Conservation (phyloP, 352 stramenopile genomes). For the Blastocystis sp. region DNA sequence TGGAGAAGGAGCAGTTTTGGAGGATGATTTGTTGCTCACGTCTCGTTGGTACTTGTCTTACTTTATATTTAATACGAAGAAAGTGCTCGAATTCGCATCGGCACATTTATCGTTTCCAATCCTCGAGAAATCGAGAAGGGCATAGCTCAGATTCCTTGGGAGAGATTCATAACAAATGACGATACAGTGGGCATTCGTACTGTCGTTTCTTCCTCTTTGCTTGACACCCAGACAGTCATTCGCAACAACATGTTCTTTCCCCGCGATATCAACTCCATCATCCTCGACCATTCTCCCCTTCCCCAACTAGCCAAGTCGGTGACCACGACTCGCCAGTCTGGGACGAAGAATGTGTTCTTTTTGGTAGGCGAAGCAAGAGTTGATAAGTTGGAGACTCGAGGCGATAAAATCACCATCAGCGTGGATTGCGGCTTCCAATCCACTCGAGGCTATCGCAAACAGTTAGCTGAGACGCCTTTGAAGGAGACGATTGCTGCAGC, state of each 20-base stretch:
- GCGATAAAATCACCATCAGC: conserved; percentile 41
- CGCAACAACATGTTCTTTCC: conserved; percentile 60
- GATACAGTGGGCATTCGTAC: neutral
- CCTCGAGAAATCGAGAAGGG: neutral
- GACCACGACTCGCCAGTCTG: neutral
- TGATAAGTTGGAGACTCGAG: neutral
- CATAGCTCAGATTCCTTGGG: conserved; percentile 20
- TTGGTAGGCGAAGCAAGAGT: neutral
- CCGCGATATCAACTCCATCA: conserved; percentile 31
- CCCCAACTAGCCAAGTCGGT: neutral
- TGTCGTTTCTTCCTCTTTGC: neutral
- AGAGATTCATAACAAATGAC: conserved; percentile 34
- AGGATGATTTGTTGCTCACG: conserved; percentile 38
- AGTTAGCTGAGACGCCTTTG: neutral
- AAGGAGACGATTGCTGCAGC: conserved; percentile 55
- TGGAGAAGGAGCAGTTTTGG: conserved; percentile 51
- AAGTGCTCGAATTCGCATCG: conserved; percentile 7
- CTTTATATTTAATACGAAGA: neutral
- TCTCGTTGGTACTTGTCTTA: neutral
- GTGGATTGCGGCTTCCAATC: conserved; percentile 19
- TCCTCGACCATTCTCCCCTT: neutral
- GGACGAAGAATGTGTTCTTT: conserved; percentile 32
- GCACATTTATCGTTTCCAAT: conserved; percentile 37
- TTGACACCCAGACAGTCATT: conserved; percentile 3
- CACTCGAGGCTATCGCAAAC: conserved; percentile 23